Percentiles rank a stretch among this genome's conserved stretches.
Conservation (phyloP, 2,329 filamentous ascomycete genomes). For the Neoscytalidium dimidiatum region DNA sequence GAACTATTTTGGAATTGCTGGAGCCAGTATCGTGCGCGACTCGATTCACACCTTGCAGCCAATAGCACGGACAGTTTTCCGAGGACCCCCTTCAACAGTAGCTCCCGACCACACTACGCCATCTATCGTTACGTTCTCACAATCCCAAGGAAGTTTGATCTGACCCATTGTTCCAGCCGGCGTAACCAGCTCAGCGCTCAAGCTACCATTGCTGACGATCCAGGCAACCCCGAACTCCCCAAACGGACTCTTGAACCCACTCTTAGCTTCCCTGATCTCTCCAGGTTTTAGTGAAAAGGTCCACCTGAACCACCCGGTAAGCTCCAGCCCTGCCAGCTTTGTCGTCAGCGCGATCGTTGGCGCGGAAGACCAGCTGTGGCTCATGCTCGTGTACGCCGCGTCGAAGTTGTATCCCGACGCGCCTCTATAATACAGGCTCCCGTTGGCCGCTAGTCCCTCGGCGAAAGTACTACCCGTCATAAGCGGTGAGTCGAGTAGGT, state of each 20-base stretch:
- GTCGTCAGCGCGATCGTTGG: constrained; percentile 37
- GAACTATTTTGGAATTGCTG: no score
- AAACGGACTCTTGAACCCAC: constrained; percentile 48
- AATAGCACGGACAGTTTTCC: no score
- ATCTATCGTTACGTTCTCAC: neutral
- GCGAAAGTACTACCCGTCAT: constrained; percentile 61
- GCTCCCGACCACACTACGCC: neutral
- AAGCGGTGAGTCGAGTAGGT: constrained; percentile 60
- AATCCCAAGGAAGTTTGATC: constrained; percentile 25
- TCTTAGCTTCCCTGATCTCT: constrained; percentile 44
- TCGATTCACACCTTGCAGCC: no score
- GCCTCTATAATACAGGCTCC: constrained; percentile 49
- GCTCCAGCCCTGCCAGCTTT: constrained; percentile 46
- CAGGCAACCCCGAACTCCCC: constrained; percentile 31
- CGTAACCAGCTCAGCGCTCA: neutral
- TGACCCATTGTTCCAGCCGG: neutral
- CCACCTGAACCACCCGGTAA: constrained; percentile 48
- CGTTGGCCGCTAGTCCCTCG: constrained; percentile 60
- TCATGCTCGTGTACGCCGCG: constrained; percentile 44
- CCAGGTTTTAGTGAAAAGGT: constrained; percentile 47
- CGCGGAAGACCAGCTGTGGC: constrained; percentile 45
- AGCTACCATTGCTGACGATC: constrained; percentile 18
- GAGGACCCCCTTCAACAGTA: no score
- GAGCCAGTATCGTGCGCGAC: no score
- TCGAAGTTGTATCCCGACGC: constrained; percentile 35